Base-by-base conservation (phyloP, 2,329 filamentous ascomycete genomes). In the Penicillium rolfsii region DNA sequence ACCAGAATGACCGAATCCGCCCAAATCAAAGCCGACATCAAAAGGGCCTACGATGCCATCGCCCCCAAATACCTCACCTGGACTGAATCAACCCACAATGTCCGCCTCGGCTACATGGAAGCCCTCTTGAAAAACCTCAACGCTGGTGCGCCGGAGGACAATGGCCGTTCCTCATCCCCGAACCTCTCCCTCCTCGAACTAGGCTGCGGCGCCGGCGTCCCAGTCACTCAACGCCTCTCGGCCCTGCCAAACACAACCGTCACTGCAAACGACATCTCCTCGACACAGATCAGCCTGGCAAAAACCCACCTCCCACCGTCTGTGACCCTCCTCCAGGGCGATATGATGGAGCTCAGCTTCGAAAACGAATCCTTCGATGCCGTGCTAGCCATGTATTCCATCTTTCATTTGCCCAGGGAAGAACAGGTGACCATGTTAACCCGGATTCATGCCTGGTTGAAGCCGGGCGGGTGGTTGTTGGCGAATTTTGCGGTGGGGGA, bases 351-450 rank as follows among this genome's bases (percentile, higher is more conserved):
- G 0, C 69, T 82, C 1, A 56, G 69, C 1, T 80, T 81, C 60
- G 60, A 58, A 0, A 59, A 64, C 0, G 69, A 48, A 0, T 73
- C 74, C 0, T 77, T 87, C 58, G 79, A 85, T 59, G 83, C 80
- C 4, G 77, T 85, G 1, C 65, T 83, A 0, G 84, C 74, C 0
- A 80, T 87, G 66, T 86, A 85, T 71, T 84, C 80, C 36, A 70
- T 87, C 55, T 81, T 85, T 55, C 85, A 87, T 64, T 76, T 87
- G 5, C 83, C 84, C 1, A 77, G 79, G 5, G 71, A 73, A 1
- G 83, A 86, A 67, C 84, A 87, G 71, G 71, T 64, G 0, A 70
- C 71, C 24, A 75, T 86, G 58, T 64, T 87, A 24, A 40, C 55
- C n/a, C 76, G 78, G 40, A 78, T 85, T 22, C 64, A 60, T 24